Conservation (phyloP, 2,329 filamentous ascomycete species). For the Fusarium sp. region DNA sequence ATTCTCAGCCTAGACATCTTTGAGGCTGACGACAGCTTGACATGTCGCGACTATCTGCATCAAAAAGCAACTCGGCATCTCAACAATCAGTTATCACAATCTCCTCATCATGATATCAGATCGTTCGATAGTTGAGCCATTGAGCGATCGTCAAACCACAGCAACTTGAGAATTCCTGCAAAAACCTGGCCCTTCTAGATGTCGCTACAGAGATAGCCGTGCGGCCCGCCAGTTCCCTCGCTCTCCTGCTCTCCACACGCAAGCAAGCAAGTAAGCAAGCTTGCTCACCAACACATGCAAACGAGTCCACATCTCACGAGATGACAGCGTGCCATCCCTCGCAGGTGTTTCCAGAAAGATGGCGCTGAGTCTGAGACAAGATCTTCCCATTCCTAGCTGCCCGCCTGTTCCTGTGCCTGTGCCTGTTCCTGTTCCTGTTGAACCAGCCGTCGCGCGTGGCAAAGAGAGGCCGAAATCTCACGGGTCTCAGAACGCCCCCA, state of each 20-base stretch:
- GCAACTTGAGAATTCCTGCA: conserved; percentile 17
- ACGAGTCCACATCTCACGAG: conserved; percentile 1
- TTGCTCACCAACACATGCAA: background rate
- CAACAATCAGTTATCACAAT: conserved; percentile 4
- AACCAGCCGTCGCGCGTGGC: conserved; percentile 32
- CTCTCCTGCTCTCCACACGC: background rate
- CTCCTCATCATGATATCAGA: conserved; percentile 3
- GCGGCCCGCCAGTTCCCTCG: background rate
- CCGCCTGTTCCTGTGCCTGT: no score
- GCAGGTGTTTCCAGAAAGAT: conserved; percentile 38
- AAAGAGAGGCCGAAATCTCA: conserved; percentile 34
- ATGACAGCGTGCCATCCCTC: conserved; percentile 34
- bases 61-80: background rate
- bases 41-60: conserved; percentile 1
- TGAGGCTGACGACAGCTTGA: conserved; percentile 17
- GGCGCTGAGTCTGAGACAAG: conserved; percentile 26
- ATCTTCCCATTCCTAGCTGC: conserved; percentile 39
- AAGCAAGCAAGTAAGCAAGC: background rate
- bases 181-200: background rate
- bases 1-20: conserved; percentile 9
- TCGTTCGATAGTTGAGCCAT: background rate
- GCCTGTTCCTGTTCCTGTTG: background rate
- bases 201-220: conserved; percentile 17
- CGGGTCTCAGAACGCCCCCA: conserved; percentile 16
- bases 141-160: background rate